These are phyloP conservation scores for Triglochin maritima DNA, from an alignment of 106 monocot genomes.

Conservation along the genomic window DNA sequence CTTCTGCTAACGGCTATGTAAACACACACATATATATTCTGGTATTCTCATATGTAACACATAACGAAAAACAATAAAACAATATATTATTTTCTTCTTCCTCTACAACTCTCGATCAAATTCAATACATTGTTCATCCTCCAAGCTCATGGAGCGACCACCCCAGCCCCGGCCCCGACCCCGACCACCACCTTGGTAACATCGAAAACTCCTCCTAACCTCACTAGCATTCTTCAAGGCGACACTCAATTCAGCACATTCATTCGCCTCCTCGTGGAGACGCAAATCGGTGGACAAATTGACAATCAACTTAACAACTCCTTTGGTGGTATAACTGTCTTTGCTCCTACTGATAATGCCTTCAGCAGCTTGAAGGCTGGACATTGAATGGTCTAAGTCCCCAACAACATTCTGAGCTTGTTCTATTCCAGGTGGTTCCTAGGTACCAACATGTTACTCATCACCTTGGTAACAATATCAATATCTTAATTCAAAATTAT, in stretches of 20 bases:
- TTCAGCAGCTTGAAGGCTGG: conserved; percentile 51
- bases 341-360: conserved; percentile 81
- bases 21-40: no score
- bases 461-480: neutral
- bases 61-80: no score
- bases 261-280: conserved; percentile 39
- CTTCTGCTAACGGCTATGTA: no score
- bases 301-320: conserved; percentile 60
- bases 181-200: conserved; percentile 10
- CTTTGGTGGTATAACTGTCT: conserved; percentile 56
- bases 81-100: no score
- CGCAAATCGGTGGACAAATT: conserved; percentile 38
- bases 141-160: neutral
- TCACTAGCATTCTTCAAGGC: conserved; percentile 50
- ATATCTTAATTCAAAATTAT: neutral
- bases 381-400: conserved; percentile 51
- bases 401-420: conserved; percentile 41
- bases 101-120: no score
- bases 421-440: conserved; percentile 68
- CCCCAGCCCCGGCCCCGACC: neutral
- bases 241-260: conserved; percentile 43
- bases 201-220: conserved; percentile 8
- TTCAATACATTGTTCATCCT: neutral
- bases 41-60: no score
- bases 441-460: neutral